Conservation (phyloP, 176 grass and related monocot genomes). For the Triticum monococcum region DNA sequence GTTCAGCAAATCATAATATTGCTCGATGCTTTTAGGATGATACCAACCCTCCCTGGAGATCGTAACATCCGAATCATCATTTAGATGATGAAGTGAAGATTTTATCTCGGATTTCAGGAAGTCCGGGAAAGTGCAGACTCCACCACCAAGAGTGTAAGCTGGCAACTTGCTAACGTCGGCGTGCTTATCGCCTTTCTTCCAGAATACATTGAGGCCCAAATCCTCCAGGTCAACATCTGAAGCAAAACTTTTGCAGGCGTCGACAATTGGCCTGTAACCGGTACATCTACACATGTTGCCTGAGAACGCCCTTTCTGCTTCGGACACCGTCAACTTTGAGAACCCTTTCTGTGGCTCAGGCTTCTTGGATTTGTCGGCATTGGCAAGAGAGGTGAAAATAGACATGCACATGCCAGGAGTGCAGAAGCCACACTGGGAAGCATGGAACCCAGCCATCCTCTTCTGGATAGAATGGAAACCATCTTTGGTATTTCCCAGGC, state of each 20-base stretch:
- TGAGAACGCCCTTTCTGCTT: slow-evolving; percentile 64
- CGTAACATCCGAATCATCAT: neutral
- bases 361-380: slow-evolving; percentile 64
- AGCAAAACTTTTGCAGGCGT: slow-evolving; percentile 88
- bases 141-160: slow-evolving; percentile 37
- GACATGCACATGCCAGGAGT: slow-evolving; percentile 95
- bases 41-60: slow-evolving; percentile 40
- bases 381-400: slow-evolving; percentile 70
- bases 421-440: slow-evolving; percentile 85
- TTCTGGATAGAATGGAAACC: slow-evolving; percentile 73
- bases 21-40: slow-evolving; percentile 50
- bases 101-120: slow-evolving; percentile 63
- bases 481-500: slow-evolving; percentile 54
- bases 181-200: slow-evolving; percentile 51
- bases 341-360: slow-evolving; percentile 63
- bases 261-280: slow-evolving; percentile 68
- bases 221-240: slow-evolving; percentile 75
- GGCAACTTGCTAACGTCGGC: slow-evolving; percentile 50
- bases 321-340: slow-evolving; percentile 57
- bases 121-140: slow-evolving; percentile 57
- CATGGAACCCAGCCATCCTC: slow-evolving; percentile 80
- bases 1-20: slow-evolving; percentile 45
- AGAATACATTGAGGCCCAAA: slow-evolving; percentile 74
- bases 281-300: slow-evolving; percentile 82
- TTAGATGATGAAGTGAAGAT: slow-evolving; percentile 7